A percentile compares a stretch with the other conserved stretches of the same genome.
Conservation (phyloP, 192 early-diverging fungal genomes). For the Martensiomyces pterosporus region DNA sequence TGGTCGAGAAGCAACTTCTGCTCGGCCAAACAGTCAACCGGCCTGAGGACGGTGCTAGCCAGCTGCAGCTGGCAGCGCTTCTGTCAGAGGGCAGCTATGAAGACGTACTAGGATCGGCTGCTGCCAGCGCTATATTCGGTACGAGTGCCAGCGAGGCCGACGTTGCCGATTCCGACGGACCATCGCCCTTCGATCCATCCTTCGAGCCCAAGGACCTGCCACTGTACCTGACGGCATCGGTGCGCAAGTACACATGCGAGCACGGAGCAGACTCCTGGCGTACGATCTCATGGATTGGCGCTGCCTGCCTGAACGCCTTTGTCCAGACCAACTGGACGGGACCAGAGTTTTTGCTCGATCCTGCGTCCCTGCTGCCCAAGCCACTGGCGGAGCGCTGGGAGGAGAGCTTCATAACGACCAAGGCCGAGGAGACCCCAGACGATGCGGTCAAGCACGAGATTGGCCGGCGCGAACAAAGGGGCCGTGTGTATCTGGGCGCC, state of each 20-base stretch:
- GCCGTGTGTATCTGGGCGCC: constrained; percentile 38
- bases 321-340: constrained; percentile 89
- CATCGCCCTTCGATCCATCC: constrained; percentile 36
- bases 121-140: constrained; percentile 53
- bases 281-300: constrained; percentile 51
- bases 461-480: constrained; percentile 36
- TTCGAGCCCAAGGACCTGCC: constrained; percentile 44
- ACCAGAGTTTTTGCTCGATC: constrained; percentile 61
- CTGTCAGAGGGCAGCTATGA: constrained; percentile 53
- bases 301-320: constrained; percentile 75
- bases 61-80: neutral
- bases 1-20: constrained; percentile 11
- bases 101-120: constrained; percentile 38
- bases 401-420: constrained; percentile 26
- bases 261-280: constrained; percentile 13
- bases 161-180: constrained; percentile 7
- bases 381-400: constrained; percentile 15
- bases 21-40: constrained; percentile 19
- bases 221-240: constrained; percentile 23
- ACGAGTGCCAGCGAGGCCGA: constrained; percentile 31
- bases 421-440: constrained; percentile 32
- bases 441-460: constrained; percentile 40
- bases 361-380: constrained; percentile 55
- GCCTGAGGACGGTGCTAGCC: neutral
- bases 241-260: constrained; percentile 4